These are phyloP conservation scores for Globisporangium recalcitrans DNA, from an alignment of 352 stramenopile genomes.

Conservation along the genomic window DNA sequence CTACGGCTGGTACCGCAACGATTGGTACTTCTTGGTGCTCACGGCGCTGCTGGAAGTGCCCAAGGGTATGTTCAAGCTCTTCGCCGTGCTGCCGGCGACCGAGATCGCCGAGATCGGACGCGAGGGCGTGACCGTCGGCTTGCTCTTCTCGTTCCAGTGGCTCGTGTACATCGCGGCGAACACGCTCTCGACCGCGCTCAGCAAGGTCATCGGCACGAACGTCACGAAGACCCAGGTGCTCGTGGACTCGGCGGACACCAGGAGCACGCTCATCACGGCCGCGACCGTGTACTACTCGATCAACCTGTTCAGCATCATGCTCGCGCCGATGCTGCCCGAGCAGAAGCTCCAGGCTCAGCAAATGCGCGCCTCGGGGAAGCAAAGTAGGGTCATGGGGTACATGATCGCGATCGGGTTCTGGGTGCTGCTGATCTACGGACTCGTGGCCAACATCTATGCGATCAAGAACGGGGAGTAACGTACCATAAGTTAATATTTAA, in stretches of 20 bases:
- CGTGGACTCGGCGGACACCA: conserved; percentile 23
- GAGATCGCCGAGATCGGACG: conserved; percentile 49
- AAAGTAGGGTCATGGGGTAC: conserved; percentile 24
- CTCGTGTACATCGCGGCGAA: conserved; percentile 28
- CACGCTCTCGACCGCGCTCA: conserved; percentile 26
- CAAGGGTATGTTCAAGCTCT: conserved; percentile 36
- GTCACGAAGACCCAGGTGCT: conserved; percentile 20
- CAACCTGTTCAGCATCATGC: conserved; percentile 23
- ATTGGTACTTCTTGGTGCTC: conserved; percentile 42
- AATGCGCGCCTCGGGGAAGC: conserved; percentile 27
- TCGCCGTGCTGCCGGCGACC: conserved; percentile 33
- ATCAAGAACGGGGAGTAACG: conserved; percentile 5
- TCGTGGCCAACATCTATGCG: conserved; percentile 29
- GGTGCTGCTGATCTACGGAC: conserved; percentile 24
- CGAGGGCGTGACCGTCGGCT: conserved; percentile 47
- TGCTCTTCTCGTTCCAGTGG: conserved; percentile 43
- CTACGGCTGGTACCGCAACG: conserved; percentile 27
- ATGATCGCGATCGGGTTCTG: conserved; percentile 26
- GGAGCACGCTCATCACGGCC: conserved; percentile 21
- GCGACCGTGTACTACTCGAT: conserved; percentile 20
- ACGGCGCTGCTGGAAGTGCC: conserved; percentile 28
- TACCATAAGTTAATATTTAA: conserved; percentile 1
- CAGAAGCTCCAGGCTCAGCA: conserved; percentile 44
- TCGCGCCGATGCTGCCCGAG: conserved; percentile 26
- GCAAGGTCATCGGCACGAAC: conserved; percentile 18